phyloP scores from a whole-genome alignment of 805 yeast species.

The Saccharomycopsis microspora region DNA sequence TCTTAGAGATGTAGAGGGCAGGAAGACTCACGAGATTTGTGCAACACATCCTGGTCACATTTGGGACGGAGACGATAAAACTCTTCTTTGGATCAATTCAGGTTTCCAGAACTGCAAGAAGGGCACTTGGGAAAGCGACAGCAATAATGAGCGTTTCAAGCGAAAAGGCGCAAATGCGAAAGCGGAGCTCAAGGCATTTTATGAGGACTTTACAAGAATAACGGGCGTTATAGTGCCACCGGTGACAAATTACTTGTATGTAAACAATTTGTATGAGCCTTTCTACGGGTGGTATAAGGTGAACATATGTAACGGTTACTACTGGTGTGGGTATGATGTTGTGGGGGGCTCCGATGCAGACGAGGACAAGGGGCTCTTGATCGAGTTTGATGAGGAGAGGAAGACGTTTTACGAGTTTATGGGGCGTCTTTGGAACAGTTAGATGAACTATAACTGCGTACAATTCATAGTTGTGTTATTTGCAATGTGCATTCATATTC shows the following conservation, averaged over 20 bases:
- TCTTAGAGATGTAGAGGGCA: slow-evolving; percentile 17
- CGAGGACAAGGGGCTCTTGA: slow-evolving; percentile 18
- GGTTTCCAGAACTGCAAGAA: slow-evolving; percentile 41
- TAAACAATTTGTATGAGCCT: slow-evolving; percentile 26
- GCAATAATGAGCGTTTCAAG: slow-evolving; percentile 5
- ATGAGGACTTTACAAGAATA: slow-evolving; percentile 16
- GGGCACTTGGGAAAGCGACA: slow-evolving; percentile 20
- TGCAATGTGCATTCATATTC: not conserved
- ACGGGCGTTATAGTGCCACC: slow-evolving; percentile 14
- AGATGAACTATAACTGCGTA: not conserved
- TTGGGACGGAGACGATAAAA: slow-evolving; percentile 32
- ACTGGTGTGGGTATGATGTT: slow-evolving; percentile 48
- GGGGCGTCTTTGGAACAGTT: slow-evolving; percentile 26
- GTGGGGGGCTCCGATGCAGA: slow-evolving; percentile 27
- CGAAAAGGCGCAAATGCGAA: slow-evolving; percentile 17
- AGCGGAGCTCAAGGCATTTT: slow-evolving; percentile 2
- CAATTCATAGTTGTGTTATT: not conserved
- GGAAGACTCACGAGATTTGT: slow-evolving; percentile 30
- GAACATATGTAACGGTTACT: slow-evolving; percentile 35
- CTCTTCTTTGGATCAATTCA: slow-evolving; percentile 48
- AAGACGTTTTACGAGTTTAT: slow-evolving; percentile 22
- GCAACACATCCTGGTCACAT: slow-evolving; percentile 44
- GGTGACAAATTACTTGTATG: slow-evolving; percentile 1
- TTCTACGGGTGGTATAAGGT: slow-evolving; percentile 37
- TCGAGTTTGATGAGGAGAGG: slow-evolving; percentile 17